Evolutionary conservation across 805 yeast genomes (phyloP), one percentile per base, ranked within the genome.

Genomic region (Pichia thaimueangensis): DNA sequence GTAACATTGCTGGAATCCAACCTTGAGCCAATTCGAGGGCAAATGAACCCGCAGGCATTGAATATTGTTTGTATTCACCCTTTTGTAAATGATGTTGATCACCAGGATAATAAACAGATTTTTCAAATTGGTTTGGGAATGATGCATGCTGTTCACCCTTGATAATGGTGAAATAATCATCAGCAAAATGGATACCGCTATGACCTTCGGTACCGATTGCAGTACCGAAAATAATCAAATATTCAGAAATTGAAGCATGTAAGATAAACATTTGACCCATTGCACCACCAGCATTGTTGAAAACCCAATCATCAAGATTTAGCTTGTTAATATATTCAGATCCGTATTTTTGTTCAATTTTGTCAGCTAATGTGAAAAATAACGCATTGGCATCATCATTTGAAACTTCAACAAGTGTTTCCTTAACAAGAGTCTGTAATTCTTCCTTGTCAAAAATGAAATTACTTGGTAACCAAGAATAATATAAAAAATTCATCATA

Each of bases 21-120:
- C 98, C 98, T 68, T 91, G 97, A 7, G 98, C 98, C 56, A 91
- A 73, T 62, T 93, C 98, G 51, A 93, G 68, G 10, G 98, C 96
- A 64, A 80, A 93, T 0, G 85, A 71, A 29, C 83, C 95, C 24
- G 75, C 62, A 2, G 86, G 82, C 95, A 93, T 86, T 22, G 78
- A 53, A 63, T 93, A 93, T 65, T 93, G 98, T 65, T 86, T 87
- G 53, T 77, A 75, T 34, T 60, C 50, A 28, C 96, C 96, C 59
- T 76, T 82, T 31, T 56, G 61, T 60, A 91, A 71, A 59, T 82
- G 91, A 62, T 93, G 94, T 49, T 78, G 79, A 56, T 84, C 86
- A 37, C 98, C 98, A 2, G 98, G 95, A 16, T 59, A 57, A 65
- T 86, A 93, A n/a, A 78, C 69, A 58, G 81, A 86, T 22, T 86